Percentiles rank a stretch among this genome's conserved stretches.
These are phyloP conservation scores for Balamuthia mandrillaris DNA, from an alignment of 208 protist species.

Conservation along the genomic window DNA sequence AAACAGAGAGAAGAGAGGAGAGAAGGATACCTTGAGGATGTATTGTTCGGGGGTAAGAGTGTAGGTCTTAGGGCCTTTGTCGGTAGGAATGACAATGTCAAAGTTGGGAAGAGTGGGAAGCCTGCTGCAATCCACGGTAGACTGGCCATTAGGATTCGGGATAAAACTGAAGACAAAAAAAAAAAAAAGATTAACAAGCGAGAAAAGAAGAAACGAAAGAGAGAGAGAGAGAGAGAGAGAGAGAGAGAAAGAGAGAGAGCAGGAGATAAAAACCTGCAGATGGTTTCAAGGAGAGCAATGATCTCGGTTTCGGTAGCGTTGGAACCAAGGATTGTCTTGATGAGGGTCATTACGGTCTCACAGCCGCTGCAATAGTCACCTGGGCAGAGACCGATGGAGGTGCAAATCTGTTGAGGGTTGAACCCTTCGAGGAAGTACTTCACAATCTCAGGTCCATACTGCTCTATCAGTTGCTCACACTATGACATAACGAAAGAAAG, in stretches of 20 bases:
- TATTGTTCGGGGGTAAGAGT: constrained; percentile 78
- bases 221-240: too few relatives aligned
- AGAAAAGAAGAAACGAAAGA: too few relatives aligned
- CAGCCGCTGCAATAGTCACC: not conserved
- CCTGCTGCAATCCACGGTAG: constrained; percentile 48
- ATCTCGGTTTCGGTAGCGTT: not conserved
- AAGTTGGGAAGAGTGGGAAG: constrained; percentile 74
- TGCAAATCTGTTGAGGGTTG: constrained; percentile 16
- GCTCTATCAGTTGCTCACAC: not conserved
- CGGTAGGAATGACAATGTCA: constrained; percentile 69
- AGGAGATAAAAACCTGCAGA: too few relatives aligned
- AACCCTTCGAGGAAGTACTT: not conserved
- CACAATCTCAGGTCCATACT: not conserved
- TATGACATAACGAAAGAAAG: too few relatives aligned
- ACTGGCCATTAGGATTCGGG: not conserved
- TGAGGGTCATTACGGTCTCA: not conserved
- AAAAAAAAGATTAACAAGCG: too few relatives aligned
- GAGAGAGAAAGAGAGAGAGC: too few relatives aligned
- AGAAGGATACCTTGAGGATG: constrained; percentile 74
- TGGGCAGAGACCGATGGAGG: constrained; percentile 30
- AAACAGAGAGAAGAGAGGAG: too few relatives aligned
- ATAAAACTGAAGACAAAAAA: too few relatives aligned
- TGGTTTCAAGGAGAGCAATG: not conserved
- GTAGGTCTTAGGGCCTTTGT: constrained; percentile 60
- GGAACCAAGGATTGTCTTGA: not conserved